Base-by-base conservation (phyloP, 331 rosid species). In the Pyrus hybrid region DNA sequence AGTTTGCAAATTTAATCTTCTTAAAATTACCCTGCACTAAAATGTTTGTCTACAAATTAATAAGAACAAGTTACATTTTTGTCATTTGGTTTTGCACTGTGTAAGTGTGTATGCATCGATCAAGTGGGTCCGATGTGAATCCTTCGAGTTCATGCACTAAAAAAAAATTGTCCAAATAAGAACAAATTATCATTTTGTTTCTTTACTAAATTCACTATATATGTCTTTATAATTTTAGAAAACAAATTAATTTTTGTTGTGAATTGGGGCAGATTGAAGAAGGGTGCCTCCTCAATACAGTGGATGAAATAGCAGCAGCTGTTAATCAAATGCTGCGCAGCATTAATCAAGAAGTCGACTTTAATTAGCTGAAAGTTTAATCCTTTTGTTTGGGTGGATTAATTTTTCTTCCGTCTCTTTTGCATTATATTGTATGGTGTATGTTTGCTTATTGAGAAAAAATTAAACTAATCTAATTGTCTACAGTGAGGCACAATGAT, bases 301-400 rank as follows among this genome's bases (percentile, higher is more conserved):
- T 91, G 85, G 98, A 93, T 86, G 97, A 91, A 80, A 91, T 93
- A 45, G 98, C 98, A 73, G 86, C 85, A 54, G 90, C 93, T 53
- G 94, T 89, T 79, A 91, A 93, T 86, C 90, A 89, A 84, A 84
- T 89, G 78, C 78, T 93, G 47, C 72, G 83, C 70, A 82, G 68
- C 17, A 77, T 91, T 37, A 37, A 37, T 21, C 83, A 88, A 77
- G 82, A 84, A 68, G 89, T 73, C 43, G 73, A 74, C 57, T 81
- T 89, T 51, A 41, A 41, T 41, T 80, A 81, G 68, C 80, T 87
- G 79, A 84, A 76, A 70, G 47, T 60, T 60, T 54, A 21, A 53
- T 20, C 32, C 58, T 29, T 7, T 20, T 37, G 45, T 60, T 26
- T 73, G 41, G 5, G 26, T 56, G 30, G 13, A 54, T 37, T 41